Conservation (phyloP, 164 flowering plant species). For the Malania oleifera region DNA sequence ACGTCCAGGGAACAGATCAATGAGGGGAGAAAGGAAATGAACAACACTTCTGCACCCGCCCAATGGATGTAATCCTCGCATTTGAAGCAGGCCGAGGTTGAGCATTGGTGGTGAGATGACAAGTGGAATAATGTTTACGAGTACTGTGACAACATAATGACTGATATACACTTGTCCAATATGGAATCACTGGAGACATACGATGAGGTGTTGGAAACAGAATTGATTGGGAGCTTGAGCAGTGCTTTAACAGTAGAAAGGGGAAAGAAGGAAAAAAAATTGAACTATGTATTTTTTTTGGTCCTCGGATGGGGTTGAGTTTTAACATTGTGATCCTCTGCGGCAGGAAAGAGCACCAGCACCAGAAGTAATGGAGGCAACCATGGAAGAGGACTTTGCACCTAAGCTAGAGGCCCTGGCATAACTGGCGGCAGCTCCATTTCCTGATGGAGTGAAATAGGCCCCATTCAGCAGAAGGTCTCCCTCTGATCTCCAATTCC, state of each 20-base stretch:
- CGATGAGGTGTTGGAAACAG: not conserved
- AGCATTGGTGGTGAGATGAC: constrained; percentile 10
- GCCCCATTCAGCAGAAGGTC: constrained; percentile 66
- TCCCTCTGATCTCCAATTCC: constrained; percentile 73
- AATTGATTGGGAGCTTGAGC: not conserved
- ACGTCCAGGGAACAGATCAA: no score
- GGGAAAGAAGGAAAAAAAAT: not conserved
- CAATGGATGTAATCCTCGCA: not conserved
- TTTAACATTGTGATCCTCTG: constrained; percentile 31
- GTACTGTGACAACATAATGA: not conserved
- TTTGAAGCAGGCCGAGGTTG: constrained; percentile 29
- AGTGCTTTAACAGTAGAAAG: not conserved
- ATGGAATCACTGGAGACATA: not conserved
- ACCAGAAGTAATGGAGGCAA: constrained; percentile 37
- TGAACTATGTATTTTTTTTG: not conserved
- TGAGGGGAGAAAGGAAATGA: constrained; percentile 4
- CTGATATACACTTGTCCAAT: constrained; percentile 24
- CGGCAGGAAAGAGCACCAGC: constrained; percentile 53
- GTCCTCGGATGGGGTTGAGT: no score
- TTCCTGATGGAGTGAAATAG: constrained; percentile 53
- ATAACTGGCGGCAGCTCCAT: constrained; percentile 51
- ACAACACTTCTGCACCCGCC: constrained; percentile 30
- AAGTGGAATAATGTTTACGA: constrained; percentile 2
- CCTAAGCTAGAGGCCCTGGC: constrained; percentile 64
- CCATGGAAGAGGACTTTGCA: constrained; percentile 58